phyloP scores from a whole-genome alignment of 352 stramenopile species.

The Globisporangium megalacanthum region DNA sequence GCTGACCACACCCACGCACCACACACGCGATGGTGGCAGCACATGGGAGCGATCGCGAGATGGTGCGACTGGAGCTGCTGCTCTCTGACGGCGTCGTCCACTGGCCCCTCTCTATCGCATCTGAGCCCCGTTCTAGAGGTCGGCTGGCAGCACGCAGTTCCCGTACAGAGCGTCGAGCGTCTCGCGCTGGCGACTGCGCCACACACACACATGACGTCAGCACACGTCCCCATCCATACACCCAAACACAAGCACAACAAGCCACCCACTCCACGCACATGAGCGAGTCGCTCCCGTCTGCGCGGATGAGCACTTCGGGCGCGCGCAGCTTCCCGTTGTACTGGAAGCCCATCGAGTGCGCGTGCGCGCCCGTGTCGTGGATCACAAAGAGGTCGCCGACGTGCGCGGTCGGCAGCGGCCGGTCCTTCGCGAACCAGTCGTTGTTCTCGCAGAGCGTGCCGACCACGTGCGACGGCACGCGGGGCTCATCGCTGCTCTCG shows the following conservation, averaged over 20 bases:
- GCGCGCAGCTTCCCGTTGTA: slow-evolving; percentile 90
- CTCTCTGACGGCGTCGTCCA: no score
- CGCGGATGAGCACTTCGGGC: slow-evolving; percentile 76
- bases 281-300: slow-evolving; percentile 48
- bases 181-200: slow-evolving; percentile 60
- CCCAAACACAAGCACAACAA: neutral
- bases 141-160: slow-evolving; percentile 65
- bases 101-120: no score
- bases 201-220: slow-evolving; percentile 2
- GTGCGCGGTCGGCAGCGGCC: slow-evolving; percentile 51
- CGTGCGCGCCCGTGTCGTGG: slow-evolving; percentile 85
- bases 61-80: neutral
- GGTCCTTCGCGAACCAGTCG: slow-evolving; percentile 90
- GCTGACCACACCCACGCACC: neutral
- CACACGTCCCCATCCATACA: neutral
- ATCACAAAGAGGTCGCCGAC: slow-evolving; percentile 89
- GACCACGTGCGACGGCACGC: slow-evolving; percentile 60
- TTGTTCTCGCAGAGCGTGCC: slow-evolving; percentile 90
- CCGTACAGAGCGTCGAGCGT: slow-evolving; percentile 70
- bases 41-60: neutral
- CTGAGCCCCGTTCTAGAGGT: slow-evolving; percentile 34
- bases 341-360: slow-evolving; percentile 92
- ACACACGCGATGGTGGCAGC: no score
- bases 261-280: slow-evolving; percentile 45
- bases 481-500: slow-evolving; percentile 29